Evolutionary conservation across 2,329 filamentous ascomycete species (phyloP).

Genomic region (Microsporum audouinii): DNA sequence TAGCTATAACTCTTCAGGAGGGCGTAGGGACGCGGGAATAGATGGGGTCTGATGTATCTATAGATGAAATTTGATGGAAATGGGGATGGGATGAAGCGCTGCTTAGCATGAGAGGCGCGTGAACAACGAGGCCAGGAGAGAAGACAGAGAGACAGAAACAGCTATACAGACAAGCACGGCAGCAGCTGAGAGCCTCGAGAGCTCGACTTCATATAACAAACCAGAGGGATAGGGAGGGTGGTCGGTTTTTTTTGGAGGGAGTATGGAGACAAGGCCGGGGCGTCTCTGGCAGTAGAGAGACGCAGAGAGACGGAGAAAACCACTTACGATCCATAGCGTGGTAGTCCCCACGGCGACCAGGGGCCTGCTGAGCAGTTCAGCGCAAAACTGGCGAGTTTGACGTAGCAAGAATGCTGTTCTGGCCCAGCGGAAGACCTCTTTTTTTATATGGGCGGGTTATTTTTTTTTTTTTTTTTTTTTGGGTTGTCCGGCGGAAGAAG

Average conservation of each 20-base stretch:
- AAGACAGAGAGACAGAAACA: not conserved
- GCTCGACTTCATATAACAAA: not conserved
- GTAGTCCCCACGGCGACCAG: conserved; percentile 28
- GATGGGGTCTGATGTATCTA: conserved; percentile 33
- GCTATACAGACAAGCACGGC: not conserved
- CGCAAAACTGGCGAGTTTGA: conserved; percentile 18
- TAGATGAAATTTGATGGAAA: conserved; percentile 23
- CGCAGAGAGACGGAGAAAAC: conserved; percentile 21
- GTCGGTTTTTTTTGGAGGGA: not conserved
- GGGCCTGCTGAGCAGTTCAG: conserved; percentile 9
- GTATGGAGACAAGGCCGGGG: not conserved
- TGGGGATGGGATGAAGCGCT: conserved; percentile 10
- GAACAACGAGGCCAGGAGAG: not conserved
- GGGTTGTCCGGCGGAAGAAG: conserved; percentile 4
- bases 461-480: not conserved
- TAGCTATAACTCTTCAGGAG: conserved; percentile 18
- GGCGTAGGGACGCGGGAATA: conserved; percentile 18
- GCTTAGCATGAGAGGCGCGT: not conserved
- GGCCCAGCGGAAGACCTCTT: conserved; percentile 10
- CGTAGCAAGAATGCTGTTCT: conserved; percentile 18
- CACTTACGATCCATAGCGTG: conserved; percentile 51
- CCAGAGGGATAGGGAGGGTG: not conserved
- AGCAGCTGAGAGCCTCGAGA: not conserved
- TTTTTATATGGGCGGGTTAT: not conserved
- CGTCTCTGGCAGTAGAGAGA: not conserved